Evolutionary conservation across 192 early-diverging fungal genomes (phyloP).

Genomic region (Mortierella claussenii): DNA sequence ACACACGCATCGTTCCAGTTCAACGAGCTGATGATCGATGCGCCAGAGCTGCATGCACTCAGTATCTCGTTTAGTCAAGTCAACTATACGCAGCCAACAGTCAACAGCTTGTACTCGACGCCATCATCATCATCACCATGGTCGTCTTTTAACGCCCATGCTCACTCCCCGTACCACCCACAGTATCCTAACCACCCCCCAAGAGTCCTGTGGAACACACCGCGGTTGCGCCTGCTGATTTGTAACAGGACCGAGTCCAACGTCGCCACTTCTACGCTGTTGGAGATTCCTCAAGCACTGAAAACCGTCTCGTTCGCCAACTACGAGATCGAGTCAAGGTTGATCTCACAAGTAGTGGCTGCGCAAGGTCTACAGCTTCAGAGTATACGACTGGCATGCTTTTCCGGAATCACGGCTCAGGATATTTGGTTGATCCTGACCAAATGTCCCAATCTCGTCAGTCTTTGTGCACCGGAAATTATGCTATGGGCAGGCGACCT

Average conservation of each 20-base stretch:
- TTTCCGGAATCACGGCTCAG: constrained; percentile 14
- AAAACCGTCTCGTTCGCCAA: constrained; percentile 15
- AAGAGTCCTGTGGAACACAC: constrained; percentile 22
- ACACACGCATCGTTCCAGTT: constrained; percentile 9
- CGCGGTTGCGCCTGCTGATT: constrained; percentile 8
- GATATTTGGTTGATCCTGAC: constrained; percentile 23
- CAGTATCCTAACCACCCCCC: not conserved
- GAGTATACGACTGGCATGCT: constrained; percentile 31
- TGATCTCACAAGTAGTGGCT: constrained; percentile 2
- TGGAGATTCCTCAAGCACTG: not conserved
- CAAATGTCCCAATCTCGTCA: constrained; percentile 23
- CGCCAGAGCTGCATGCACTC: constrained; percentile 3
- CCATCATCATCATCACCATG: not conserved
- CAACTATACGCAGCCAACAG: not conserved
- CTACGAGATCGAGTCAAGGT: constrained; percentile 19
- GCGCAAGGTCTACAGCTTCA: constrained; percentile 18
- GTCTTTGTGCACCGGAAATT: constrained; percentile 26
- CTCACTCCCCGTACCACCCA: not conserved
- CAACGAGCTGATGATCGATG: constrained; percentile 10
- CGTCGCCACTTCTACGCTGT: constrained; percentile 2
- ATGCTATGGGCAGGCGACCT: constrained; percentile 33
- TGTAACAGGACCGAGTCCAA: constrained; percentile 21
- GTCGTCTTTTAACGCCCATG: not conserved
- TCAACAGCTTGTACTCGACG: not conserved
- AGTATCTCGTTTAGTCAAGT: constrained; percentile 33